Base-by-base conservation (phyloP, 164 flowering plant genomes). In the Amborella trichopoda region DNA sequence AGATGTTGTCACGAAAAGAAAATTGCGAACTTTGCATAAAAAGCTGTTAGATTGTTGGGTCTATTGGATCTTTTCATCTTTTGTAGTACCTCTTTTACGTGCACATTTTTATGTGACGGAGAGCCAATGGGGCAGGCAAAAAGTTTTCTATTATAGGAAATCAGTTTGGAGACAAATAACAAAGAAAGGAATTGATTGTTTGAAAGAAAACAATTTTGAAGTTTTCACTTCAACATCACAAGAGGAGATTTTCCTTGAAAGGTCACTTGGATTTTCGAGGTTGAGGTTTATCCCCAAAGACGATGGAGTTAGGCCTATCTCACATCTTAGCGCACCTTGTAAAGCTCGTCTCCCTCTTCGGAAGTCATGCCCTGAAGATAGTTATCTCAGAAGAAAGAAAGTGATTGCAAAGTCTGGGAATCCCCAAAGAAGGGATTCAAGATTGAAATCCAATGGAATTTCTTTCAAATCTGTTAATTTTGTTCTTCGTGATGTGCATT, bases 41-140 rank as follows among this genome's bases (percentile, higher is more conserved):
- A 70, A 40, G 40, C 42, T 80, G 39, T 44, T 82, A 10, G 57
- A 62, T 28, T 58, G 69, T 32, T 93, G 95, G 95, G 69, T 93
- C 2, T 69, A 53, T 58, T 93, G 99, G 99, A 64, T 84, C 17
- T 84, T 84, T 64, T 61, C 84, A 16, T 26, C 18, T 65, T 33
- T 88, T 3, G 65, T 93, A 11, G 67, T 72, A 39, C 90, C 95
- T 21, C 37, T 91, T 27, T 49, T 88, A 24, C 68, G 68, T 52
- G 70, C 90, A 26, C 68, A 81, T 67, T 93, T 93, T 63, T 93
- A 88, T 64, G 74, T 80, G 33, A 93, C 96, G 34, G 96, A 84
- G 63, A 82, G 67, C 66, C 80, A 91, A 68, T 44, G 47, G 55
- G 90, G 88, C 46, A 75, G 63, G 44, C 75, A 62, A 50, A 75